These are phyloP conservation scores for Tolypocladium nubicola DNA, from an alignment of 2,329 filamentous ascomycete genomes.

Conservation along the genomic window DNA sequence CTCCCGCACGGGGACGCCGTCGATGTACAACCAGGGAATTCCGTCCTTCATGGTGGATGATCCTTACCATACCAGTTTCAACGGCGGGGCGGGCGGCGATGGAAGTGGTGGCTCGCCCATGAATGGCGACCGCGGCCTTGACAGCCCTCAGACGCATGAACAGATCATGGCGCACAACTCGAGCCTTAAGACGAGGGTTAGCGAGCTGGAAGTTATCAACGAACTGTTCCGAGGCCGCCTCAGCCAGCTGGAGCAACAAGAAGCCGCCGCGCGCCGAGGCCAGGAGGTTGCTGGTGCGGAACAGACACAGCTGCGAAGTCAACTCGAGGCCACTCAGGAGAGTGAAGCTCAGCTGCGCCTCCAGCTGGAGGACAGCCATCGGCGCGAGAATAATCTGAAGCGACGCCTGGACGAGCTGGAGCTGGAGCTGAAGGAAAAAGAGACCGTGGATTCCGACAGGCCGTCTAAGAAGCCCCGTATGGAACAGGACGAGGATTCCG, in stretches of 20 bases:
- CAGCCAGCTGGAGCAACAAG: slow-evolving; percentile 68
- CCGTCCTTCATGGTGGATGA: slow-evolving; percentile 71
- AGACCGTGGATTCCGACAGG: slow-evolving; percentile 6
- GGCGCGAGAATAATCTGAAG: slow-evolving; percentile 73
- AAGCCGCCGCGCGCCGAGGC: slow-evolving; percentile 54
- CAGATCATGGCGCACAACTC: slow-evolving; percentile 72
- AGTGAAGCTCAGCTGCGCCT: slow-evolving; percentile 37
- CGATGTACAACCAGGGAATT: slow-evolving; percentile 63
- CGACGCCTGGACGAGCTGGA: slow-evolving; percentile 72
- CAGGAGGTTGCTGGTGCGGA: slow-evolving; percentile 45
- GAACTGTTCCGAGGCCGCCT: slow-evolving; percentile 68
- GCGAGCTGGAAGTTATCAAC: slow-evolving; percentile 91
- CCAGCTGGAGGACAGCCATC: slow-evolving; percentile 66
- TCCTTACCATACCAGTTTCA: slow-evolving; percentile 45
- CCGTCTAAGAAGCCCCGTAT: slow-evolving; percentile 7
- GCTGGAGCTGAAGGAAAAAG: slow-evolving; percentile 35
- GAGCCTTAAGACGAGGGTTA: slow-evolving; percentile 86
- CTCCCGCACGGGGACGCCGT: slow-evolving; percentile 69
- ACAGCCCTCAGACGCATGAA: slow-evolving; percentile 68
- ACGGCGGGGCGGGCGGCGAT: slow-evolving; percentile 30
- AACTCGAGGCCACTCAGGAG: slow-evolving; percentile 37
- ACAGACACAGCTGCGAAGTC: slow-evolving; percentile 44
- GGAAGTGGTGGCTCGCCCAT: slow-evolving; percentile 39
- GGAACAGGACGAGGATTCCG: slow-evolving; percentile 1
- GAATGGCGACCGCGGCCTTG: slow-evolving; percentile 53